These are phyloP conservation scores for Yamadazyma mexicana DNA, from an alignment of 1,139 yeast genomes.

Conservation along the genomic window DNA sequence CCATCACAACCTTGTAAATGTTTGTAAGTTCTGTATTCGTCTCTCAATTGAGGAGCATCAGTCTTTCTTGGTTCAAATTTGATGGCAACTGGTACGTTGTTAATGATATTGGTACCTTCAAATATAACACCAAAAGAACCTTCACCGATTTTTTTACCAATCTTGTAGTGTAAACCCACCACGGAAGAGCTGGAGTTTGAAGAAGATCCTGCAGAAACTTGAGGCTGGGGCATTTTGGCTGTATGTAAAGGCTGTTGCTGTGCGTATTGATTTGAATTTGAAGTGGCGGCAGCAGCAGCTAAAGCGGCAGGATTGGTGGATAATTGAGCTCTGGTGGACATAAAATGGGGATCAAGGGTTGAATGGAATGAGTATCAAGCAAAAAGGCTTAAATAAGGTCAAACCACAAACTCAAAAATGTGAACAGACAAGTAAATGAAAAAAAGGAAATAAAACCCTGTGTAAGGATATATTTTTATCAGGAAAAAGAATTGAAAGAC, in stretches of 20 bases:
- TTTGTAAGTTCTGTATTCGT: conserved; percentile 91
- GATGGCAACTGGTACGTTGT: conserved; percentile 75
- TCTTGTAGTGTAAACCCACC: conserved; percentile 77
- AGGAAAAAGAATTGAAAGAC: too few species aligned
- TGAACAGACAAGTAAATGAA: neutral
- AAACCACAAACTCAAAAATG: neutral
- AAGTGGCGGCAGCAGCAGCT: conserved; percentile 32
- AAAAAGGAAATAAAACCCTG: neutral
- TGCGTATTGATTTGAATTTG: conserved; percentile 16
- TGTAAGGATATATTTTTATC: neutral
- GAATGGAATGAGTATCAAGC: neutral
- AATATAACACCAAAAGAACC: conserved; percentile 84
- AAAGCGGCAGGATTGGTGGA: conserved; percentile 37
- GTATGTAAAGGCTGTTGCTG: conserved; percentile 6
- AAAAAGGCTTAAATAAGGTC: neutral
- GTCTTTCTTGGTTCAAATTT: conserved; percentile 86
- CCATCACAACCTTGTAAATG: conserved; percentile 79
- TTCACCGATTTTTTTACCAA: conserved; percentile 77
- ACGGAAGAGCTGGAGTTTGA: conserved; percentile 36
- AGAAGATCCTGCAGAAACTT: conserved; percentile 9
- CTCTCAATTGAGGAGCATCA: conserved; percentile 97
- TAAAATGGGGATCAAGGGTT: conserved; percentile 4
- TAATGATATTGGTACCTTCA: conserved; percentile 75
- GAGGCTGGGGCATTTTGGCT: conserved; percentile 8
- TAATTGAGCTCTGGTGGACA: conserved; percentile 21